Conservation (phyloP, 2,329 filamentous ascomycete genomes). For the Podosphaera xanthii region DNA sequence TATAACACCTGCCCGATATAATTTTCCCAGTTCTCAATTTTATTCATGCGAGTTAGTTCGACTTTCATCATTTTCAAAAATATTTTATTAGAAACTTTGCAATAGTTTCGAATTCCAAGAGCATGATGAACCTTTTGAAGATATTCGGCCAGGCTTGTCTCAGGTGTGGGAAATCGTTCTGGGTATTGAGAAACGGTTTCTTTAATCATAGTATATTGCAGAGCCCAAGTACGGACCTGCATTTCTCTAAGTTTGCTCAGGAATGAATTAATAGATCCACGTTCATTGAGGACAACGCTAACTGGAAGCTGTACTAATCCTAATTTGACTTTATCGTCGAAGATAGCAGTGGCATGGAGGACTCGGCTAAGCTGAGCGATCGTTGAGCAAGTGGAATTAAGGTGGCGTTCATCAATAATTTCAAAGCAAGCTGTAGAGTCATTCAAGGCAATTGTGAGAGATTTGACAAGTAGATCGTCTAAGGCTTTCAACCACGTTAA, state of each 20-base stretch:
- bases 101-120: slow-evolving; percentile 63
- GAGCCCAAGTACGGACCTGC: slow-evolving; percentile 68
- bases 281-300: slow-evolving; percentile 23
- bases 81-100: slow-evolving; percentile 63
- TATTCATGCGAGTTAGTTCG: slow-evolving; percentile 55
- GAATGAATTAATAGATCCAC: slow-evolving; percentile 27
- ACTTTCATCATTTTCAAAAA: slow-evolving; percentile 77
- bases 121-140: slow-evolving; percentile 65
- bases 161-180: slow-evolving; percentile 37
- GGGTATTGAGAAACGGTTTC: slow-evolving; percentile 47
- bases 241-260: slow-evolving; percentile 61
- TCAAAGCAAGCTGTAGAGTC: slow-evolving; percentile 48
- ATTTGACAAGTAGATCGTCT: slow-evolving; percentile 51
- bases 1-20: slow-evolving; percentile 71
- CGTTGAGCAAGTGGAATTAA: slow-evolving; percentile 49
- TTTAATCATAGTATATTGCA: slow-evolving; percentile 62
- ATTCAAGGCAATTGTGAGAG: slow-evolving; percentile 45
- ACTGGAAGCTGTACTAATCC: slow-evolving; percentile 42
- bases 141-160: slow-evolving; percentile 56
- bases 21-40: slow-evolving; percentile 62
- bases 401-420: slow-evolving; percentile 59
- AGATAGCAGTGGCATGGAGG: slow-evolving; percentile 57
- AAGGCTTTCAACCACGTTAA: slow-evolving; percentile 58
- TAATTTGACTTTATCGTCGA: slow-evolving; percentile 67
- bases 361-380: slow-evolving; percentile 50